Evolutionary conservation across 139 green algal species (phyloP).

Genomic region (Micractinium sp.): DNA sequence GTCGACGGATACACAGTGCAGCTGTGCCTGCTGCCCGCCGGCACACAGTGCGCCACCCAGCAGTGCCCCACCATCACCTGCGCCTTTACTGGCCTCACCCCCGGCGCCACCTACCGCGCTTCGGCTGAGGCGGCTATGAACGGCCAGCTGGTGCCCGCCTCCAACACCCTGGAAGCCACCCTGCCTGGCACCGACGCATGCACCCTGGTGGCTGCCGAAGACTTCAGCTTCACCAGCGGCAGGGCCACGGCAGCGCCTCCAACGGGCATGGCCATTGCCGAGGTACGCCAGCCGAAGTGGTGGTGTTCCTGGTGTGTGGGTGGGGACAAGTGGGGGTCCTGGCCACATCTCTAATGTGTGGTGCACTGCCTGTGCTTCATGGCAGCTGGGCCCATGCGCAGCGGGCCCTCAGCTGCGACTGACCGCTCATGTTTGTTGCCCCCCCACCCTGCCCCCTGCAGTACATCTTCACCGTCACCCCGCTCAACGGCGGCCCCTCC

Average conservation of each 20-base stretch:
- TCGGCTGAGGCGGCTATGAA: neutral
- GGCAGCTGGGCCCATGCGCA: neutral
- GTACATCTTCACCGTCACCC: constrained; percentile 5
- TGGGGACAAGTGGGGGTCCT: no score
- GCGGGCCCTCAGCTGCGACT: neutral
- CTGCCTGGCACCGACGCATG: neutral
- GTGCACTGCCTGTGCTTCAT: no score
- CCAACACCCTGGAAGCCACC: neutral
- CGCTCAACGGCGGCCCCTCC: neutral
- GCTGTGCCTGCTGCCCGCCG: constrained; percentile 5
- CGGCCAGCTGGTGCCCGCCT: neutral
- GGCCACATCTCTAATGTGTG: no score
- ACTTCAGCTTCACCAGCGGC: neutral
- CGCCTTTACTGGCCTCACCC: neutral
- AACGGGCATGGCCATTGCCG: neutral
- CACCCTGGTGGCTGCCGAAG: neutral
- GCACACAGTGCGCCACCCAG: neutral
- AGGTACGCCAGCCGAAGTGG: no score
- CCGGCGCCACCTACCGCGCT: neutral
- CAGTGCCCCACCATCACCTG: neutral
- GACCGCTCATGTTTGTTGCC: neutral
- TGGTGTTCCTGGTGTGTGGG: neutral
- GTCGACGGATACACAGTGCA: neutral
- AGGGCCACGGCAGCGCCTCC: neutral
- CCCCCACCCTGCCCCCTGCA: neutral